Conservation (phyloP, 2,329 filamentous ascomycete species). For the Pyrenochaeta sp. region DNA sequence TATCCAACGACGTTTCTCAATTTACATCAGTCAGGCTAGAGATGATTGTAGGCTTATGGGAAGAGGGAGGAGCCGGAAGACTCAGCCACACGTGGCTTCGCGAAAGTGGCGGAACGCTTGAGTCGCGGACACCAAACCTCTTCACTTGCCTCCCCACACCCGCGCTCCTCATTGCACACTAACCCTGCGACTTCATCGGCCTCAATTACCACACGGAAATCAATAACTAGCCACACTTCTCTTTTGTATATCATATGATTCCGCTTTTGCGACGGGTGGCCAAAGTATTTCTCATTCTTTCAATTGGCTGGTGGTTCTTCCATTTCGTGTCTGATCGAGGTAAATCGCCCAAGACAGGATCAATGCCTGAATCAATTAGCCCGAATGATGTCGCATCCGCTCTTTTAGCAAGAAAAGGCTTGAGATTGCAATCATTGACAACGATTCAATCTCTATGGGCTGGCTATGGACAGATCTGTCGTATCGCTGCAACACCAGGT, state of each 20-base stretch:
- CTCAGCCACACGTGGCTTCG: too few relatives aligned
- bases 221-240: not conserved
- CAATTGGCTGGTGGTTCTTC: constrained; percentile 1
- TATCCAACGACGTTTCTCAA: too few relatives aligned
- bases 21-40: too few relatives aligned
- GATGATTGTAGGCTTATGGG: too few relatives aligned
- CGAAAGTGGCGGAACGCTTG: too few relatives aligned
- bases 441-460: constrained; percentile 56
- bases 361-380: constrained; percentile 49
- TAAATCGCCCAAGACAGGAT: not conserved
- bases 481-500: constrained; percentile 53
- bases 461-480: constrained; percentile 63
- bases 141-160: not conserved
- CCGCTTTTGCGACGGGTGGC: constrained; percentile 1
- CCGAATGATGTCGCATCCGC: constrained; percentile 31
- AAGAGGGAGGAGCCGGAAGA: too few relatives aligned
- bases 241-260: constrained; percentile 2
- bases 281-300: constrained; percentile 5
- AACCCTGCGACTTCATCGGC: too few relatives aligned
- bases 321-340: not conserved
- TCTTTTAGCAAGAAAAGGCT: constrained; percentile 33
- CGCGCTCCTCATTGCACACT: too few relatives aligned
- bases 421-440: constrained; percentile 32
- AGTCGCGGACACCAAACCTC: too few relatives aligned
- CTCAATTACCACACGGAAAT: too few relatives aligned